These are phyloP conservation scores for Tetragonia tetragonoides DNA, from an alignment of 148 eudicot species.

Conservation along the genomic window DNA sequence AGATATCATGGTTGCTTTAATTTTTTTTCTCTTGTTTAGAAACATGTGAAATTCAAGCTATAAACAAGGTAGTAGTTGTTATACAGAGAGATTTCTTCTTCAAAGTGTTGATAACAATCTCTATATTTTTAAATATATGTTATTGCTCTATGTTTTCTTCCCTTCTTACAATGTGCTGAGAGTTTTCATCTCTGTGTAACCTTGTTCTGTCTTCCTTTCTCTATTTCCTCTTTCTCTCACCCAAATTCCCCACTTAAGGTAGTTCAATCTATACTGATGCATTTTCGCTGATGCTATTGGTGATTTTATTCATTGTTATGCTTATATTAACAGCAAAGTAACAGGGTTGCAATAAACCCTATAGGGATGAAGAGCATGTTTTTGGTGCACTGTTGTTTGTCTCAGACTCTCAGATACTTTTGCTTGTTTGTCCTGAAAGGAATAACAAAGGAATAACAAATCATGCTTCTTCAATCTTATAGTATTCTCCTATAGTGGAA, in stretches of 20 bases:
- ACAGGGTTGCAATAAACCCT: background rate
- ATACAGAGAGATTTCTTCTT: background rate
- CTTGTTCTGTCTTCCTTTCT: background rate
- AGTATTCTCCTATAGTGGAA: too few species aligned
- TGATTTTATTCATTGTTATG: background rate
- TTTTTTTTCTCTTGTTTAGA: background rate
- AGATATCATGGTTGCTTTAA: too few species aligned
- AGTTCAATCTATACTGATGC: background rate
- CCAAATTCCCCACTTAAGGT: background rate
- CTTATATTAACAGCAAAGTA: background rate
- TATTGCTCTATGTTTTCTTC: background rate
- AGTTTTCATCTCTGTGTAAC: background rate
- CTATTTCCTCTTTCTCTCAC: background rate
- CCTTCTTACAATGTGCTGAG: background rate
- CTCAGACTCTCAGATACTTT: too few species aligned
- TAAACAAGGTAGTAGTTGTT: background rate
- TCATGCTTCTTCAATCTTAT: background rate
- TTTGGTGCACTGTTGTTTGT: background rate
- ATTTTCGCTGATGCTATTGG: background rate
- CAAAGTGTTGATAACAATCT: background rate
- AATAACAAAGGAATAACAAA: too few species aligned
- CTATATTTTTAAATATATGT: too few species aligned
- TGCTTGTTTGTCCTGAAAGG: background rate
- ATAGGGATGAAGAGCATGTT: too few species aligned
- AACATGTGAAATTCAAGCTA: background rate